Conservation (phyloP, 1,284 basidiomycete genomes). For the Malassezia japonica region DNA sequence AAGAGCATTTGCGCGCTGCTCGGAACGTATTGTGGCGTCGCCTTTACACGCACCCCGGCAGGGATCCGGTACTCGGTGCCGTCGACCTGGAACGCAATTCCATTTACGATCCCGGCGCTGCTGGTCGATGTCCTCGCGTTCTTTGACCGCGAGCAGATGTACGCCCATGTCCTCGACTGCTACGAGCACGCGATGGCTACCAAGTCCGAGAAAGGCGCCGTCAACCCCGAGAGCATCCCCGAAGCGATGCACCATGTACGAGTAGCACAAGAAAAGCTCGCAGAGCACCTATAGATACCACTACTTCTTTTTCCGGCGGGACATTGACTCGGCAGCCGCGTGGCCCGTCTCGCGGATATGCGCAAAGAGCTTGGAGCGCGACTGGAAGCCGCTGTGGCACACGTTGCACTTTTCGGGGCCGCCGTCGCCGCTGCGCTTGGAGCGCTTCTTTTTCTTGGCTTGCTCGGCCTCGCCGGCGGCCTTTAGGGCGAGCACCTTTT, state of each 20-base stretch:
- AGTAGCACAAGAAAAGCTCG: background rate
- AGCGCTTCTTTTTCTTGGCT: background rate
- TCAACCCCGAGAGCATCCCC: background rate
- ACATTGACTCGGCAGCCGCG: constrained; percentile 53
- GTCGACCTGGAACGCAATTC: background rate
- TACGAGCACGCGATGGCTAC: constrained; percentile 3
- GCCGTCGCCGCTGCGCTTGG: constrained; percentile 4
- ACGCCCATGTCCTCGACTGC: constrained; percentile 2
- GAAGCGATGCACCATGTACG: background rate
- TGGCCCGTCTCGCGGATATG: constrained; percentile 68
- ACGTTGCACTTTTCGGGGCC: constrained; percentile 57
- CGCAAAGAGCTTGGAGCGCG: constrained; percentile 67
- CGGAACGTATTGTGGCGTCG: constrained; percentile 12
- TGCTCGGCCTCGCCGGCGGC: constrained; percentile 3
- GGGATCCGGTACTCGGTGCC: constrained; percentile 2
- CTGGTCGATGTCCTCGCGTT: constrained; percentile 11
- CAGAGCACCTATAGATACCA: background rate
- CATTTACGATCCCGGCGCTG: background rate
- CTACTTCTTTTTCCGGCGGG: background rate
- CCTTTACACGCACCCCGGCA: background rate
- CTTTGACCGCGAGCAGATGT: constrained; percentile 1
- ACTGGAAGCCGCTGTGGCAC: constrained; percentile 60
- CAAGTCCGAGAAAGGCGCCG: background rate
- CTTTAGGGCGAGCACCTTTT: constrained; percentile 24
- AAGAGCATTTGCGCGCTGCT: constrained; percentile 4